Evolutionary conservation across 768 basidiomycete genomes (phyloP).

Genomic region (Mycena olivaceomarginata): DNA sequence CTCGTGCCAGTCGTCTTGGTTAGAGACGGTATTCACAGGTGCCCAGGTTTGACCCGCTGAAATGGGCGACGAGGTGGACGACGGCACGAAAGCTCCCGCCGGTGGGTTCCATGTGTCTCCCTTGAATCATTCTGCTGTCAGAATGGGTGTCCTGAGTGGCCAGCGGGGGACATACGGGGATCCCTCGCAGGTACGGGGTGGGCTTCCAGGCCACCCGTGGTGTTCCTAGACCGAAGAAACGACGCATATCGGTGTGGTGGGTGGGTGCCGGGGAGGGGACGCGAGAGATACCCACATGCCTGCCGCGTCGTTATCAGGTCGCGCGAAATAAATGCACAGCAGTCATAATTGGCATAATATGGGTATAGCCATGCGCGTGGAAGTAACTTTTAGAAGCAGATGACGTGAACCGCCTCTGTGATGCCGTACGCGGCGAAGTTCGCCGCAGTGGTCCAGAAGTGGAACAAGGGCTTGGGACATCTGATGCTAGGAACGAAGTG

Average conservation of each 20-base stretch:
- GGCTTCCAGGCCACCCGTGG: slow-evolving; percentile 21
- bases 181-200: slow-evolving; percentile 34
- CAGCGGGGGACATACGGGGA: slow-evolving; percentile 1
- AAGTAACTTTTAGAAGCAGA: slow-evolving; percentile 24
- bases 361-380: slow-evolving; percentile 1
- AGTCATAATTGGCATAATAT: slow-evolving; percentile 9
- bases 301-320: slow-evolving; percentile 29
- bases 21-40: slow-evolving; percentile 41
- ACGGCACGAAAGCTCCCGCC: neutral
- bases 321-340: slow-evolving; percentile 21
- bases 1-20: slow-evolving; percentile 41
- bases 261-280: slow-evolving; percentile 5
- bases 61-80: slow-evolving; percentile 19
- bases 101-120: slow-evolving; percentile 3
- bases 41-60: slow-evolving; percentile 37
- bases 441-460: slow-evolving; percentile 1
- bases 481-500: slow-evolving; percentile 15
- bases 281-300: neutral
- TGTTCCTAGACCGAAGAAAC: slow-evolving; percentile 31
- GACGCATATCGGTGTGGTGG: slow-evolving; percentile 31
- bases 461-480: slow-evolving; percentile 18
- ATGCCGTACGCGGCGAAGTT: neutral
- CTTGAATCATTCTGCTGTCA: neutral
- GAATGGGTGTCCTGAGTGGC: neutral
- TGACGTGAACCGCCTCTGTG: slow-evolving; percentile 19